Base-by-base conservation (phyloP, 2,329 filamentous ascomycete genomes). In the Fusarium continuum region DNA sequence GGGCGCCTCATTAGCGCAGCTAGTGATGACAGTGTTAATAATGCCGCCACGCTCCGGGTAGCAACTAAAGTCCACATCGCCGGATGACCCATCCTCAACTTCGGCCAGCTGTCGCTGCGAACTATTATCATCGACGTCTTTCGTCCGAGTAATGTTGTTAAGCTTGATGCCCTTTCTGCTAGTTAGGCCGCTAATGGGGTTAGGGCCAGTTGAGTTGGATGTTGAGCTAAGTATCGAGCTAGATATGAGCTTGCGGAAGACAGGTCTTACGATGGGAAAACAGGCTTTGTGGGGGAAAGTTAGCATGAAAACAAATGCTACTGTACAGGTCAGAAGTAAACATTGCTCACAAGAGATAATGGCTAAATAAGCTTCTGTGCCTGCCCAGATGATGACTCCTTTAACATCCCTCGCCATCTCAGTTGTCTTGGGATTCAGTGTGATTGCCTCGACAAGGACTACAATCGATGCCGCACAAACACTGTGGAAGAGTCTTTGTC, bases 341-440 rank as follows among this genome's bases (percentile, higher is more conserved):
- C 10, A 23, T 11, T 19, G 55, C 60, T 64, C 32, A 64, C 60
- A 64, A 46, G 60, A 64, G 11, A 64, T 60, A 19, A 64, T 64
- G 25, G 60, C 60, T 2, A 64, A 16, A 17, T 64, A 41, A 4
- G 60, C 40, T 39, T 64, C 60, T 9, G 25, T 38, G 13, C 60
- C 60, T 23, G 60, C 60, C 60, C 60, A 64, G 19, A 64, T 60
- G 3, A 64, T 60, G 9, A 64, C 60, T 35, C 60, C 60, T 41
- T 13, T 55, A 2, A 64, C 64, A 14, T 64, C 54, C 22, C 23
- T 55, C 6, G 59, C 60, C 53, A 64, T 60, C 4, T 64, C 60
- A 1, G 59, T 60, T 9, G 60, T 64, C 1, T 32, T 64, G 10
- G 60, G 47, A 32, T 56, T 4, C 8, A 64, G 39, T 11, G 20